phyloP scores from a whole-genome alignment of 495 filamentous ascomycete species.

The Hypoxylon rickii region DNA sequence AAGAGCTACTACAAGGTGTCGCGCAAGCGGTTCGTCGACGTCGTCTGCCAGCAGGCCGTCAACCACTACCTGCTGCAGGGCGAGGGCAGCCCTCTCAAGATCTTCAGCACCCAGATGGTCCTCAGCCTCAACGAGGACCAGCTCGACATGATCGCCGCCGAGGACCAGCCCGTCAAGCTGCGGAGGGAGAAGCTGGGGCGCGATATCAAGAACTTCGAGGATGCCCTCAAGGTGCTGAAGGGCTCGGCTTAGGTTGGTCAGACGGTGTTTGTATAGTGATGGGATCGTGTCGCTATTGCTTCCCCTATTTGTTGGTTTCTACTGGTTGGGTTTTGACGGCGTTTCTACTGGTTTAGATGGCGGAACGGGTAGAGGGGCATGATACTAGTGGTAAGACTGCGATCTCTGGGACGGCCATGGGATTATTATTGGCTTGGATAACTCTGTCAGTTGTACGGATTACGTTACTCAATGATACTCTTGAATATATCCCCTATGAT shows the following conservation, averaged over 20 bases:
- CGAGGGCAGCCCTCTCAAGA: constrained; percentile 24
- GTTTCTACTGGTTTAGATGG: too few relatives aligned
- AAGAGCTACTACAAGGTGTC: constrained; percentile 65
- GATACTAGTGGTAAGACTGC: too few relatives aligned
- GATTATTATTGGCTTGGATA: too few relatives aligned
- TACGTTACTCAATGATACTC: too few relatives aligned
- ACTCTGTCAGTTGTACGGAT: too few relatives aligned
- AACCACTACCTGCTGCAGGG: constrained; percentile 42
- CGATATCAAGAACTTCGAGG: constrained; percentile 34
- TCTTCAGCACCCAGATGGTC: constrained; percentile 27
- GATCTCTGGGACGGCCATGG: too few relatives aligned
- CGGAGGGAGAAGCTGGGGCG: constrained; percentile 34
- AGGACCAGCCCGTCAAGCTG: constrained; percentile 30
- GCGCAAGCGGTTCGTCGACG: constrained; percentile 60
- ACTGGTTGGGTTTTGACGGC: too few relatives aligned
- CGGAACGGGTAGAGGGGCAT: too few relatives aligned
- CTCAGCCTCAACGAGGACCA: constrained; percentile 29
- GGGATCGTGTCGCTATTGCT: too few relatives aligned
- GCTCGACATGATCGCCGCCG: constrained; percentile 33
- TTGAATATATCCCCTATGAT: too few relatives aligned
- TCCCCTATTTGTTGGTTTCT: too few relatives aligned
- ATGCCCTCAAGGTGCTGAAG: constrained; percentile 35
- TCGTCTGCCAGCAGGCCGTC: constrained; percentile 47
- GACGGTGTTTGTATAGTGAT: too few relatives aligned
- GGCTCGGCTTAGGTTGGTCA: constrained; percentile 7